phyloP scores from a whole-genome alignment of 2,329 filamentous ascomycete genomes.

The Colletotrichum liriopes region DNA sequence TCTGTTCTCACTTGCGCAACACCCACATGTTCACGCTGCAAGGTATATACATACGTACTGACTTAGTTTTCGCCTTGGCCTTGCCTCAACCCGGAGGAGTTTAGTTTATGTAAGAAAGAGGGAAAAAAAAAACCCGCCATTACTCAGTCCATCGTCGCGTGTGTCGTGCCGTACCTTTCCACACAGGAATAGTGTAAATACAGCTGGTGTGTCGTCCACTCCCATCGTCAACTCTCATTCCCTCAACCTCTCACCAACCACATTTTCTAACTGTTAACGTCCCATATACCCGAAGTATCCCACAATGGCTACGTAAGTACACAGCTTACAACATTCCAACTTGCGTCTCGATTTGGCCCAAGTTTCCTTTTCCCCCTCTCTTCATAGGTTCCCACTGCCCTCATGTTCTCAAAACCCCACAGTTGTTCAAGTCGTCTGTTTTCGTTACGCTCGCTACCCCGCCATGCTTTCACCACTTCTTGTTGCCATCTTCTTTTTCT shows the following conservation, averaged over 20 bases:
- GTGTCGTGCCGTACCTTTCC: background rate
- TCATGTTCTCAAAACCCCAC: background rate
- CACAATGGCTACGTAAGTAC: constrained; percentile 51
- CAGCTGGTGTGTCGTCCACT: background rate
- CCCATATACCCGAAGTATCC: background rate
- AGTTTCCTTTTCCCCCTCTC: background rate
- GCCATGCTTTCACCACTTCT: background rate
- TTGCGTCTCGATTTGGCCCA: background rate
- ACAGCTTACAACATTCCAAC: background rate
- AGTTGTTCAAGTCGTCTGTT: background rate
- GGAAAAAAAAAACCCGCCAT: background rate
- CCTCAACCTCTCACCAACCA: background rate
- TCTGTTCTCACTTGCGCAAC: background rate
- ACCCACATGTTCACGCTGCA: background rate
- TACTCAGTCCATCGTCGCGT: constrained; percentile 8
- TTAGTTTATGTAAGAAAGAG: background rate
- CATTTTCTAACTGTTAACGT: background rate
- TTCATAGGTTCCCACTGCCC: background rate
- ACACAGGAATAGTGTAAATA: background rate
- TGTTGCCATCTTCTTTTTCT: too few species aligned
- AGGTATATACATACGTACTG: background rate
- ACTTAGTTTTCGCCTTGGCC: background rate
- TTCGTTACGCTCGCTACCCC: background rate
- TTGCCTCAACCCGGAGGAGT: background rate
- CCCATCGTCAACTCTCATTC: background rate